phyloP scores from a whole-genome alignment of 78 protist genomes.

The Guillardia theta region DNA sequence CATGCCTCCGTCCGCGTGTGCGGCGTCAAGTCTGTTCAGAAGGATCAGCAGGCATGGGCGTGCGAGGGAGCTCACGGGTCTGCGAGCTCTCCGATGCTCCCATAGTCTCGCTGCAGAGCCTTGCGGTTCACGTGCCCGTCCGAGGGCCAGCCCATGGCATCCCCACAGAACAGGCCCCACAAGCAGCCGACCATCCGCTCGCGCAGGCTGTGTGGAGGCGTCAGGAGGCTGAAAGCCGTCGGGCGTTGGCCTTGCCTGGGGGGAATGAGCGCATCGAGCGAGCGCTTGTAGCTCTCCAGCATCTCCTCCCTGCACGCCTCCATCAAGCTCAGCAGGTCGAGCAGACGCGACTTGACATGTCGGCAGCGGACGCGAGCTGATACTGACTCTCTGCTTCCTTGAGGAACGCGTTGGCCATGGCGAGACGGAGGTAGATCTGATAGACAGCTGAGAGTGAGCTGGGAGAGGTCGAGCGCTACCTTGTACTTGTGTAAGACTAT shows the following conservation, averaged over 20 bases:
- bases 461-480: not conserved
- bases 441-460: not conserved
- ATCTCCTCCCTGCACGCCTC: no score
- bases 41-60: not conserved
- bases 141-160: not conserved
- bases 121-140: not conserved
- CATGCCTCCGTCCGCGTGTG: not conserved
- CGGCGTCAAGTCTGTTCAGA: not conserved
- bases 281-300: no score
- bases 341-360: no score
- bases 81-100: not conserved
- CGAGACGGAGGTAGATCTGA: not conserved
- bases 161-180: not conserved
- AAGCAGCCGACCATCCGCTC: not conserved
- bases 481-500: not conserved
- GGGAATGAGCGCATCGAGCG: no score
- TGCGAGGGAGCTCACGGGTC: not conserved
- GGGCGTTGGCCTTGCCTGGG: no score
- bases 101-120: not conserved
- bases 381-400: not conserved
- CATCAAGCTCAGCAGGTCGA: no score
- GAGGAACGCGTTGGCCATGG: not conserved
- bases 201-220: not conserved
- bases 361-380: not conserved
- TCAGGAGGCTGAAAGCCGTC: no score